Percentiles rank a stretch among this genome's conserved stretches.
These are phyloP conservation scores for Amanita fuliginea DNA, from an alignment of 768 basidiomycete genomes.

Conservation along the genomic window DNA sequence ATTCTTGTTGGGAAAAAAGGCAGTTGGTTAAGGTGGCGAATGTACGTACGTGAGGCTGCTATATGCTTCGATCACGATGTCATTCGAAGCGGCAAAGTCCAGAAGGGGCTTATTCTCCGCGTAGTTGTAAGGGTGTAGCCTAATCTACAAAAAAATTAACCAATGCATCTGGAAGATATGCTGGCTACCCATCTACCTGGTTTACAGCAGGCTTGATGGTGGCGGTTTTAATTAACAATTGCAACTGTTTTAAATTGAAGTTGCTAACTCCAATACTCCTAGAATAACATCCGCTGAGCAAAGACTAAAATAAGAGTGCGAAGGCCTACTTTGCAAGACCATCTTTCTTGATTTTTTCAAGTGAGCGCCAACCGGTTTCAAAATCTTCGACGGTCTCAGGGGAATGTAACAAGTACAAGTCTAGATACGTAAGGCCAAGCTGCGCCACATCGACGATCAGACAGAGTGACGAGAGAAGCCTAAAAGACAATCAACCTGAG, in stretches of 20 bases:
- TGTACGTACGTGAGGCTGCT: constrained; percentile 45
- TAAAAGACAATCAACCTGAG: constrained; percentile 25
- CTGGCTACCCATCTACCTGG: constrained; percentile 31
- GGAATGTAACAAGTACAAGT: constrained; percentile 61
- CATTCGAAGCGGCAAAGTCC: constrained; percentile 43
- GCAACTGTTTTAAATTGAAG: constrained; percentile 40
- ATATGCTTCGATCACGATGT: constrained; percentile 65
- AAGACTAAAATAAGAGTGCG: constrained; percentile 3
- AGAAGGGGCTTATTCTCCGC: constrained; percentile 40
- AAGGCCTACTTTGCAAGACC: constrained; percentile 28
- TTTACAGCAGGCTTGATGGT: constrained; percentile 57
- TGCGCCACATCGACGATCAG: constrained; percentile 14
- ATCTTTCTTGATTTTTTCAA: constrained; percentile 41
- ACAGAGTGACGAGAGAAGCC: not conserved
- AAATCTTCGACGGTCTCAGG: constrained; percentile 23
- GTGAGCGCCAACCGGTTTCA: constrained; percentile 38
- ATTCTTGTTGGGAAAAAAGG: constrained; percentile 4
- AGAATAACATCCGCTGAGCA: not conserved
- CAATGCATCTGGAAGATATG: too few species aligned
- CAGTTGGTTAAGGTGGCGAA: not conserved
- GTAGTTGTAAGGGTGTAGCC: constrained; percentile 63
- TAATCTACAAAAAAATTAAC: constrained; percentile 32
- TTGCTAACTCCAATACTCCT: constrained; percentile 74
- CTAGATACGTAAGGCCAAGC: constrained; percentile 51
- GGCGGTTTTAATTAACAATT: constrained; percentile 38